phyloP scores from a whole-genome alignment of 2,329 filamentous ascomycete species.

The Myriosclerotinia scirpicola region DNA sequence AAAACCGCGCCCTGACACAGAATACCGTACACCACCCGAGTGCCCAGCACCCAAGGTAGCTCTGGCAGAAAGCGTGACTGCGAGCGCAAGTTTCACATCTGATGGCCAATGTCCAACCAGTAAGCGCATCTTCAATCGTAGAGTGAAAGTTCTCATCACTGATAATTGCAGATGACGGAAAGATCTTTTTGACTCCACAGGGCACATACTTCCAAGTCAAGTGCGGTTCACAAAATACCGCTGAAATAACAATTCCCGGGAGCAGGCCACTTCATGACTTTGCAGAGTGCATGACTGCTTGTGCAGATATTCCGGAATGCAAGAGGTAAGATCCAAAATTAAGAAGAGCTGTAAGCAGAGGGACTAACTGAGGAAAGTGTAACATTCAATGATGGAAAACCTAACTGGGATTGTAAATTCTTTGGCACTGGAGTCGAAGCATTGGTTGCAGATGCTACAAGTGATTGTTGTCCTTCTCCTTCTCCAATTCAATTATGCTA shows the following conservation, averaged over 20 bases:
- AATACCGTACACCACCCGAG: conserved; percentile 3
- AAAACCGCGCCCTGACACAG: background rate
- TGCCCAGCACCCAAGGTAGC: conserved; percentile 4
- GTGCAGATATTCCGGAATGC: conserved; percentile 13
- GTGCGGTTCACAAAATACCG: conserved; percentile 11
- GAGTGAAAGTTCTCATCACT: background rate
- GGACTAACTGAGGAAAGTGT: background rate
- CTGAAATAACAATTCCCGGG: background rate
- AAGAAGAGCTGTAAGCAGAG: background rate
- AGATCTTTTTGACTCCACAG: conserved; percentile 10
- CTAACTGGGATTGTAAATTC: conserved; percentile 14
- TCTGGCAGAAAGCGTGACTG: conserved; percentile 4
- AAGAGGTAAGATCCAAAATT: background rate
- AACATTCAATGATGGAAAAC: conserved; percentile 2
- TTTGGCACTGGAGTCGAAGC: conserved; percentile 3
- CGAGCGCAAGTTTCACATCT: background rate
- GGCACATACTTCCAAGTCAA: conserved; percentile 16
- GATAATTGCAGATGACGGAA: background rate
- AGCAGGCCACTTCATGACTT: conserved; percentile 20
- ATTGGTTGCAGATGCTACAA: conserved; percentile 8
- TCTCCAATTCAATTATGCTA: background rate
- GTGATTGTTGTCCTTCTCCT: background rate
- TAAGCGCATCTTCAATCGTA: background rate
- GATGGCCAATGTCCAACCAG: conserved; percentile 14
- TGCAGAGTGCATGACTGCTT: conserved; percentile 16